phyloP scores from a whole-genome alignment of 2,329 filamentous ascomycete species.

The Colletotrichum sidae region DNA sequence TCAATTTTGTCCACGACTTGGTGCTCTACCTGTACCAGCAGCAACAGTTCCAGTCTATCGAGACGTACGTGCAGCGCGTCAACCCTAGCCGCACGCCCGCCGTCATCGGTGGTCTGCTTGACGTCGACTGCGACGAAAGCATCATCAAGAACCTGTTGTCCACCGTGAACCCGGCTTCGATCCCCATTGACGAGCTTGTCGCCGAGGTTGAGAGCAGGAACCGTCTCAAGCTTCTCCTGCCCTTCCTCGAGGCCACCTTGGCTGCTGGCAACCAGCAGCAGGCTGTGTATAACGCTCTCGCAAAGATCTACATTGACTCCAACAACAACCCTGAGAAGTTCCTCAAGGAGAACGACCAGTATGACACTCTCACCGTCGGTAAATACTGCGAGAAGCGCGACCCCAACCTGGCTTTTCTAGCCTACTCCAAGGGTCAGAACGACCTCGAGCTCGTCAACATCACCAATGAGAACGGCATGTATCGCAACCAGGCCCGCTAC shows the following conservation, averaged over 20 bases:
- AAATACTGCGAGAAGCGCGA: conserved; percentile 99
- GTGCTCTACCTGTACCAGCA: conserved; percentile 98
- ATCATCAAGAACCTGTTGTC: conserved; percentile 93
- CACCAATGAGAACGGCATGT: conserved; percentile 99
- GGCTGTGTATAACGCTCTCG: conserved; percentile 95
- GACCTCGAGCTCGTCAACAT: conserved; percentile 97
- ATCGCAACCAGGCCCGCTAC: conserved; percentile 96
- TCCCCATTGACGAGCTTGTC: conserved; percentile 95
- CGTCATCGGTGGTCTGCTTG: conserved; percentile 91
- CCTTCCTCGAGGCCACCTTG: conserved; percentile 94
- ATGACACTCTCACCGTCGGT: conserved; percentile 90
- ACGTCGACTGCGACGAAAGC: conserved; percentile 95
- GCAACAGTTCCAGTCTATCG: conserved; percentile 98
- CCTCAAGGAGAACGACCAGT: conserved; percentile 96
- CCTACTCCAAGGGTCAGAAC: conserved; percentile 96
- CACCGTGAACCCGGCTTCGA: conserved; percentile 84
- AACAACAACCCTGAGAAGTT: conserved; percentile 99
- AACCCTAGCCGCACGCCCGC: conserved; percentile 92
- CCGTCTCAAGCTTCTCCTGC: conserved; percentile 91
- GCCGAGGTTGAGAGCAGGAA: conserved; percentile 95
- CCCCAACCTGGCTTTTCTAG: conserved; percentile 93
- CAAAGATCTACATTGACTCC: conserved; percentile 99
- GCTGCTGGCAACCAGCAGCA: conserved; percentile 94
- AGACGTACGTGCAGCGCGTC: conserved; percentile 96
- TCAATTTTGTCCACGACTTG: conserved; percentile 97